These are phyloP conservation scores for Beauveria caledonica DNA, from an alignment of 2,329 filamentous ascomycete genomes.

Conservation along the genomic window DNA sequence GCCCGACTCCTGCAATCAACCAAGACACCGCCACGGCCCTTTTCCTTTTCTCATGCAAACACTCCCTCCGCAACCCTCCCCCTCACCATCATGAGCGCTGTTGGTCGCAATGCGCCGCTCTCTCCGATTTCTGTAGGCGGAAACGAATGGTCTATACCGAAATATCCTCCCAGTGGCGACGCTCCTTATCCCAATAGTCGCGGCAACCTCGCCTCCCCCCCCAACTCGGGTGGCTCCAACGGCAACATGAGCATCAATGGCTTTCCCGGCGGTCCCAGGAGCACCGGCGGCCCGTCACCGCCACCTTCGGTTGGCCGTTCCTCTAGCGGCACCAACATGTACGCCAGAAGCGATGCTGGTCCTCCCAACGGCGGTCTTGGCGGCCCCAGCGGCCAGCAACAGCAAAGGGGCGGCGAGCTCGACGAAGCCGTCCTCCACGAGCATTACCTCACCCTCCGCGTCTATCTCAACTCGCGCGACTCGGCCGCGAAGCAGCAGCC, in stretches of 20 bases:
- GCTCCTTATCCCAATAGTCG: conserved; percentile 45
- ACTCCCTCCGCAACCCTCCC: conserved; percentile 20
- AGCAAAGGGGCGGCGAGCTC: conserved; percentile 42
- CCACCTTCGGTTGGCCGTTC: conserved; percentile 82
- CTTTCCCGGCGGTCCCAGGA: conserved; percentile 48
- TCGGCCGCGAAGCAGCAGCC: conserved; percentile 66
- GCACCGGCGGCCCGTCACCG: conserved; percentile 63
- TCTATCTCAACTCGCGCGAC: conserved; percentile 69
- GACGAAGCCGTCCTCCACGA: conserved; percentile 59
- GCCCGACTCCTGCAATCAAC: conserved; percentile 9
- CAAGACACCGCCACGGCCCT: conserved; percentile 15
- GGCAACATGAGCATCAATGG: conserved; percentile 51
- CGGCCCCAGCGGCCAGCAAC: conserved; percentile 13
- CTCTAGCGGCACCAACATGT: conserved; percentile 68
- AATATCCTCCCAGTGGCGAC: conserved; percentile 53
- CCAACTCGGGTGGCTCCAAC: conserved; percentile 56
- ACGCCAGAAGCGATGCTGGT: conserved; percentile 58
- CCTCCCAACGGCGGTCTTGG: conserved; percentile 34
- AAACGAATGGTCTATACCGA: conserved; percentile 72
- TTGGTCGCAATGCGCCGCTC: conserved; percentile 62
- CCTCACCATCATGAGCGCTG: conserved; percentile 47
- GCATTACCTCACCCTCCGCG: conserved; percentile 73
- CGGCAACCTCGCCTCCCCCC: conserved; percentile 58
- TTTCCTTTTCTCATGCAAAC: conserved; percentile 11
- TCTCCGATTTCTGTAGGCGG: conserved; percentile 77